These are phyloP conservation scores for Leptodontidium sp. DNA, from an alignment of 2,329 filamentous ascomycete genomes.

Conservation along the genomic window DNA sequence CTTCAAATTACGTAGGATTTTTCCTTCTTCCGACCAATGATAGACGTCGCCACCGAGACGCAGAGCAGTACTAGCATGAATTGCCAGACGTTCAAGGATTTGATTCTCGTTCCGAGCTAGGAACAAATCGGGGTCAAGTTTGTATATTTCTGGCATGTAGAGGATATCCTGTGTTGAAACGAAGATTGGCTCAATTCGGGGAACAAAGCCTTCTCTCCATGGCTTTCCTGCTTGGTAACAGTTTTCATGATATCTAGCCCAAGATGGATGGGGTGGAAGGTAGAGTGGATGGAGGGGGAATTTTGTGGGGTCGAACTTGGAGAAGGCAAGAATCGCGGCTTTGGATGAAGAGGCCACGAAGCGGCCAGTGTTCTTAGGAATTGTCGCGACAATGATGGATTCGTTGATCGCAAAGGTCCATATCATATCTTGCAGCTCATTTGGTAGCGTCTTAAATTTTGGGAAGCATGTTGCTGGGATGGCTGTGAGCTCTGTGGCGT, in stretches of 20 bases:
- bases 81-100: background rate
- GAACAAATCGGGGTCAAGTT: background rate
- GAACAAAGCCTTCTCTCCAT: background rate
- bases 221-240: too few species aligned
- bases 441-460: conserved; percentile 5
- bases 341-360: background rate
- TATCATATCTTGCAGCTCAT: conserved; percentile 7
- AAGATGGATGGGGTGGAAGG: background rate
- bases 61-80: conserved; percentile 2
- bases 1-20: background rate
- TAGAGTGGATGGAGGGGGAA: background rate
- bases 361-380: background rate
- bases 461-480: conserved; percentile 11
- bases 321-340: background rate
- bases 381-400: background rate
- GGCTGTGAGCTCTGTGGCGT: background rate
- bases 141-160: conserved; percentile 9
- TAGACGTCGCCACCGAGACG: background rate
- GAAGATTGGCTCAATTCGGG: background rate
- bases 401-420: conserved; percentile 5
- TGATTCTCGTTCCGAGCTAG: conserved; percentile 11
- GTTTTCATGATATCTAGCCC: too few species aligned
- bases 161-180: background rate
- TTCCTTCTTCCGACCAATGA: background rate
- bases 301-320: background rate